Conservation (phyloP, 345 rosid genomes). For the Euphorbia tirucalli region DNA sequence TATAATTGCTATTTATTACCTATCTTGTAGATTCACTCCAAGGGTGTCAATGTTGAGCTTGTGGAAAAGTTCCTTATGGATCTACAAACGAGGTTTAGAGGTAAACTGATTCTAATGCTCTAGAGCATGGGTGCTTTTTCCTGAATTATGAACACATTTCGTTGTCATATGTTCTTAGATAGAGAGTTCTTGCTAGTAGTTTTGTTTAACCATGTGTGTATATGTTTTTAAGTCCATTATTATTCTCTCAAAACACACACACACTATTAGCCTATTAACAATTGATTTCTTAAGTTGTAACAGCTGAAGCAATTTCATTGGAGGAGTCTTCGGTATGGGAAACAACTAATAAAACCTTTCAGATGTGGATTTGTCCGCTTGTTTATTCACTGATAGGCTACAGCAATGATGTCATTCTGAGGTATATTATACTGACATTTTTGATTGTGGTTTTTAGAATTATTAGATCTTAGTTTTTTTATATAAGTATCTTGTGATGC, state of each 20-base stretch:
- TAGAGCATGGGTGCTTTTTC: not conserved
- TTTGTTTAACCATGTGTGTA: not conserved
- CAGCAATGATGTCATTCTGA: slow-evolving; percentile 70
- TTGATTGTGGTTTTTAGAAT: not conserved
- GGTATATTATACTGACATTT: slow-evolving; percentile 39
- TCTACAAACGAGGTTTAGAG: slow-evolving; percentile 60
- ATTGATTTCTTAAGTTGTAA: slow-evolving; percentile 23
- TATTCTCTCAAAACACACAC: not conserved
- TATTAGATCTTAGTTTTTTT: slow-evolving; percentile 11
- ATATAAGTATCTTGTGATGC: not conserved
- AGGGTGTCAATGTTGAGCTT: slow-evolving; percentile 64
- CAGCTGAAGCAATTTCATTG: slow-evolving; percentile 59
- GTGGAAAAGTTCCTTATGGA: slow-evolving; percentile 73
- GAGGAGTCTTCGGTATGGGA: slow-evolving; percentile 74
- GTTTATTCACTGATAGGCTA: slow-evolving; percentile 66
- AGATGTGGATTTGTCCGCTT: slow-evolving; percentile 87
- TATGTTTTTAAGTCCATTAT: not conserved
- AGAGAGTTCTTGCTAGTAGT: not conserved
- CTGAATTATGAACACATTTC: not conserved
- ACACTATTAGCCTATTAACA: slow-evolving; percentile 5
- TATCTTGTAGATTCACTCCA: slow-evolving; percentile 69
- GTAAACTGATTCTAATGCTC: slow-evolving; percentile 29
- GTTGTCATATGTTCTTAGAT: not conserved
- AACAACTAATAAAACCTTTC: slow-evolving; percentile 67
- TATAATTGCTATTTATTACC: not conserved